A percentile compares a stretch with the other conserved stretches of the same genome.
Conservation (phyloP, 192 early-diverging fungal species). For the Rhizoclosmatium globosum region DNA sequence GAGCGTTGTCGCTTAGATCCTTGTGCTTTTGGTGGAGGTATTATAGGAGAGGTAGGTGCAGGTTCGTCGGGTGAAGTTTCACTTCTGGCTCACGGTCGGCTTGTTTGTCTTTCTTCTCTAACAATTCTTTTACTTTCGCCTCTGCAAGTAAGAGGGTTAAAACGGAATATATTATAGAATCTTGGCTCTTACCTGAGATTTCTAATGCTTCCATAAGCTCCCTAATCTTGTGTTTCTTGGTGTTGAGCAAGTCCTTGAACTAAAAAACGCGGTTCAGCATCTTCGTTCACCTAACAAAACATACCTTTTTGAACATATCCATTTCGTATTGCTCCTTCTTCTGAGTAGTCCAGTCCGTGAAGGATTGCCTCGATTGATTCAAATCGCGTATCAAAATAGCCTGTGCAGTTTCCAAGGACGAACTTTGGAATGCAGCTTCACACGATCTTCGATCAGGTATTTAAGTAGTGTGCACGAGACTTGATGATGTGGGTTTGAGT, state of each 20-base stretch:
- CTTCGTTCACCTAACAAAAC: neutral
- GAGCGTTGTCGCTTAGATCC: neutral
- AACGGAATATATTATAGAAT: neutral
- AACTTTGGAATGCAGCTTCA: conserved; percentile 12
- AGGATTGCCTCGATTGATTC: conserved; percentile 14
- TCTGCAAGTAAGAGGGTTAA: conserved; percentile 2
- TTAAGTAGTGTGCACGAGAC: conserved; percentile 1
- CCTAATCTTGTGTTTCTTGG: conserved; percentile 27
- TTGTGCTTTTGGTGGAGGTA: neutral
- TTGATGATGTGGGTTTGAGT: neutral
- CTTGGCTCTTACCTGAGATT: neutral
- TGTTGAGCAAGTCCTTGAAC: conserved; percentile 20
- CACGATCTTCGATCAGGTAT: conserved; percentile 5
- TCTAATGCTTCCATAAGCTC: conserved; percentile 25
- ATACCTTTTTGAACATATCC: conserved; percentile 13
- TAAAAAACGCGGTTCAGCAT: neutral
- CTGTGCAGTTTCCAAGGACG: neutral
- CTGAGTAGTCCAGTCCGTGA: conserved; percentile 9
- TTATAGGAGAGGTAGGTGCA: neutral
- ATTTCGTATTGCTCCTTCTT: conserved; percentile 26
- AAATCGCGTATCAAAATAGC: conserved; percentile 23
- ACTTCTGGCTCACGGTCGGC: neutral
- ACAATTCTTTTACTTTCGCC: neutral
- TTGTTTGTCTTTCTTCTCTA: neutral
- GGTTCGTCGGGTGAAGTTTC: neutral